These are phyloP conservation scores for Chalaropsis ovoidea DNA, from an alignment of 2,329 filamentous ascomycete species.

Conservation along the genomic window DNA sequence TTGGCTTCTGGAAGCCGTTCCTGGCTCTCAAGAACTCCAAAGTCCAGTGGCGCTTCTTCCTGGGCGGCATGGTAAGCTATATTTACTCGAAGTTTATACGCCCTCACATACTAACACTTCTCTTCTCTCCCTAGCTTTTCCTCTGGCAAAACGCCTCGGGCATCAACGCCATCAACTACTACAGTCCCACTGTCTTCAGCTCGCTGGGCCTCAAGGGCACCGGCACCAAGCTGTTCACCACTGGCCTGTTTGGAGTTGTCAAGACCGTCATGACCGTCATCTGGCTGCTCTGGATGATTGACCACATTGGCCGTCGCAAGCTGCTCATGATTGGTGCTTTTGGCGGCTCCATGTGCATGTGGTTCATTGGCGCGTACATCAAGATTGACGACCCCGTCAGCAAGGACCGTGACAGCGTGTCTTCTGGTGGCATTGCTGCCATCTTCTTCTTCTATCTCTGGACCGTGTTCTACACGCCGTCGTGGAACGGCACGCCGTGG, in stretches of 20 bases:
- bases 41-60: conserved; percentile 60
- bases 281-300: conserved; percentile 49
- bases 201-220: conserved; percentile 40
- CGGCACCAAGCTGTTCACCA: conserved; percentile 45
- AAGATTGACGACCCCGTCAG: conserved; percentile 45
- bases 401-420: conserved; percentile 31
- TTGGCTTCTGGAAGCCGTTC: conserved; percentile 68
- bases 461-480: conserved; percentile 58
- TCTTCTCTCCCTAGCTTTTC: conserved; percentile 43
- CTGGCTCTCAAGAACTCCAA: conserved; percentile 44
- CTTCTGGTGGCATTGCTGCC: conserved; percentile 52
- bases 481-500: conserved; percentile 60
- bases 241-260: conserved; percentile 67
- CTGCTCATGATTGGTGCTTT: conserved; percentile 57
- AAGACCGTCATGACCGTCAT: conserved; percentile 45
- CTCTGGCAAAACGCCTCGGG: conserved; percentile 66
- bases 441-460: conserved; percentile 59
- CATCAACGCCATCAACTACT: conserved; percentile 74
- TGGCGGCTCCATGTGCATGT: conserved; percentile 61
- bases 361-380: conserved; percentile 42
- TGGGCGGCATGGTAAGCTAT: conserved; percentile 47
- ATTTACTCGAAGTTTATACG: neutral
- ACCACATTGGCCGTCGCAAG: conserved; percentile 60
- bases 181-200: conserved; percentile 52
- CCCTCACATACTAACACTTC: neutral